Evolutionary conservation across 805 yeast genomes (phyloP).

Genomic region (Pichia membranifaciens): DNA sequence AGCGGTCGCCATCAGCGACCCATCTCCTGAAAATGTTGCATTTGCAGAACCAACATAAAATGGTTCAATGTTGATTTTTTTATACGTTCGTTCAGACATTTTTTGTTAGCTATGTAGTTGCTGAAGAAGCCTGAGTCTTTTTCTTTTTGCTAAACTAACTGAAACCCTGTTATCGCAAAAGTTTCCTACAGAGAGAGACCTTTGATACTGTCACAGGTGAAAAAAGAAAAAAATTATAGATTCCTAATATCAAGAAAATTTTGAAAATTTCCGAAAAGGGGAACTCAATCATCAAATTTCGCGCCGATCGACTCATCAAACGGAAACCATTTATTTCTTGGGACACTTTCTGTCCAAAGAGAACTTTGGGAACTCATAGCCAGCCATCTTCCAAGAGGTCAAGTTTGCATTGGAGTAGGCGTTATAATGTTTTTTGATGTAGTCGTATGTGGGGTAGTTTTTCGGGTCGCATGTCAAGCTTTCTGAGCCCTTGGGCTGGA

Average conservation of each 20-base stretch:
- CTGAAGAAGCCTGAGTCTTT: no score
- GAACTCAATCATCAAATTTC: not conserved
- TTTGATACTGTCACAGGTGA: no score
- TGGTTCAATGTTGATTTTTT: constrained; percentile 57
- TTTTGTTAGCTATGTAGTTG: no score
- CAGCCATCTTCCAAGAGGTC: constrained; percentile 36
- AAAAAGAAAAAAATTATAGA: not conserved
- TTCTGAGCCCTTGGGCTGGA: constrained; percentile 66
- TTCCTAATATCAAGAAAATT: not conserved
- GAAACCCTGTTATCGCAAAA: no score
- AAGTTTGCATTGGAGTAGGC: constrained; percentile 34
- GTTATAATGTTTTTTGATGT: constrained; percentile 57
- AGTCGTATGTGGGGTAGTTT: constrained; percentile 79
- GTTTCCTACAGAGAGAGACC: no score
- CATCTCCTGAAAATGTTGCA: constrained; percentile 61
- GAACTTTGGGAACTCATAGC: constrained; percentile 31
- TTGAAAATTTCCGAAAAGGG: not conserved
- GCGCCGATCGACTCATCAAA: not conserved
- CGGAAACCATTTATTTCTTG: not conserved
- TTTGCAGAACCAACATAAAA: constrained; percentile 82
- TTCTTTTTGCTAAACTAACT: no score
- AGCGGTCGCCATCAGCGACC: constrained; percentile 68
- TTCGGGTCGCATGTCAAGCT: constrained; percentile 80
- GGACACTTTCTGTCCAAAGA: constrained; percentile 6
- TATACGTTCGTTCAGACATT: constrained; percentile 27